These are phyloP conservation scores for Penicillium atrosanguineum DNA, from an alignment of 495 filamentous ascomycete species.

Conservation along the genomic window DNA sequence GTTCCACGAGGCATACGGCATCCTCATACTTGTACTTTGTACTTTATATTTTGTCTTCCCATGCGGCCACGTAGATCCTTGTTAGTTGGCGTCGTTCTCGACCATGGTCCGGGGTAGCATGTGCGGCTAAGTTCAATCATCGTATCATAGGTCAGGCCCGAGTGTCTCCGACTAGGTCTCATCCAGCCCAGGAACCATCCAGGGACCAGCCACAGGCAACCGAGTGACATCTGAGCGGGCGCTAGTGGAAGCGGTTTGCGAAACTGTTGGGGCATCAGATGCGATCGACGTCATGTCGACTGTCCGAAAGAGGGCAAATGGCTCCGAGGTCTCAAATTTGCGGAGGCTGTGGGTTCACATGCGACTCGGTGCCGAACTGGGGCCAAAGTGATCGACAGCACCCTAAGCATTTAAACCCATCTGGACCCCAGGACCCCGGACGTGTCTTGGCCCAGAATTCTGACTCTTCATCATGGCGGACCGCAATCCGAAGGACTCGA, in stretches of 20 bases:
- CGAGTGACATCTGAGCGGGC: constrained; percentile 3
- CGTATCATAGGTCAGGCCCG: background rate
- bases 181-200: background rate
- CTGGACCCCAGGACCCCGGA: background rate
- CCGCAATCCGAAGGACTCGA: constrained; percentile 33
- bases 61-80: too few relatives aligned
- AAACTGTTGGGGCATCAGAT: constrained; percentile 14
- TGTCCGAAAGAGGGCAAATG: background rate
- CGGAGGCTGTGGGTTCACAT: constrained; percentile 27
- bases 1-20: too few relatives aligned
- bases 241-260: constrained; percentile 1
- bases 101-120: background rate
- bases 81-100: too few relatives aligned
- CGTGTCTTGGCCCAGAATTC: too few relatives aligned
- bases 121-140: background rate
- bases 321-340: constrained; percentile 21
- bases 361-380: constrained; percentile 9
- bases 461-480: constrained; percentile 9
- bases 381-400: constrained; percentile 10
- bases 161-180: background rate
- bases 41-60: too few relatives aligned
- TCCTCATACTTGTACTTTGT: too few relatives aligned
- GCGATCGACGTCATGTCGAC: constrained; percentile 21
- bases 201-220: constrained; percentile 5
- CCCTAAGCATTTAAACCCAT: constrained; percentile 13